These are phyloP conservation scores for Tolypocladium pustulatum DNA, from an alignment of 2,329 filamentous ascomycete genomes.

Conservation along the genomic window DNA sequence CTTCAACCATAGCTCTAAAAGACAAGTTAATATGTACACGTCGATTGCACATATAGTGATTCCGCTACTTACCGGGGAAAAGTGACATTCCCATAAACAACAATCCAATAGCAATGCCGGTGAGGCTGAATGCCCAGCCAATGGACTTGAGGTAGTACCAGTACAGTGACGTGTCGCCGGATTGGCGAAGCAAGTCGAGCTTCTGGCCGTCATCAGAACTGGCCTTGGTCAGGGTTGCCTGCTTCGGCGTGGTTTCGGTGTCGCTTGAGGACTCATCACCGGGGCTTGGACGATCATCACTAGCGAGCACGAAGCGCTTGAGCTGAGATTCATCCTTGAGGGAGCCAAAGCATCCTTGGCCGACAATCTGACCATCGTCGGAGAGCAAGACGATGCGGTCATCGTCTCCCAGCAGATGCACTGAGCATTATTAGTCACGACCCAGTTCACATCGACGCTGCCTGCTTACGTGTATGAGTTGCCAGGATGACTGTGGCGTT, in stretches of 20 bases:
- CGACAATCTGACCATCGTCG: background rate
- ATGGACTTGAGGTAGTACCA: background rate
- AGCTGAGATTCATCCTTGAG: background rate
- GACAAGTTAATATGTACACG: background rate
- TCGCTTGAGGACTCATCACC: background rate
- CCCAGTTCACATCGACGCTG: background rate
- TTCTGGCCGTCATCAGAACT: background rate
- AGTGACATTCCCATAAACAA: background rate
- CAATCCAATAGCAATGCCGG: background rate
- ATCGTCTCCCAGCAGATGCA: background rate
- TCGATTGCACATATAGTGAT: too few relatives aligned
- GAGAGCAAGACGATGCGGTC: background rate
- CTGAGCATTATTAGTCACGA: background rate
- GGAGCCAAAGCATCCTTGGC: background rate
- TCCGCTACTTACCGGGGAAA: background rate
- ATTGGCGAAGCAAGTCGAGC: background rate
- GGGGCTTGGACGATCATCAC: background rate
- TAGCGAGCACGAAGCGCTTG: background rate
- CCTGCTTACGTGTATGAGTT: background rate
- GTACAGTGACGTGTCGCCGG: background rate
- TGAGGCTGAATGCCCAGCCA: background rate
- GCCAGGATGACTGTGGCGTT: background rate
- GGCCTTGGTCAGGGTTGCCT: background rate
- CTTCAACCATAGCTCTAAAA: background rate
- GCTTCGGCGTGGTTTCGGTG: background rate